A percentile compares a stretch with the other conserved stretches of the same genome.
phyloP scores from a whole-genome alignment of 441 rosid genomes.

The Biscutella laevigata region DNA sequence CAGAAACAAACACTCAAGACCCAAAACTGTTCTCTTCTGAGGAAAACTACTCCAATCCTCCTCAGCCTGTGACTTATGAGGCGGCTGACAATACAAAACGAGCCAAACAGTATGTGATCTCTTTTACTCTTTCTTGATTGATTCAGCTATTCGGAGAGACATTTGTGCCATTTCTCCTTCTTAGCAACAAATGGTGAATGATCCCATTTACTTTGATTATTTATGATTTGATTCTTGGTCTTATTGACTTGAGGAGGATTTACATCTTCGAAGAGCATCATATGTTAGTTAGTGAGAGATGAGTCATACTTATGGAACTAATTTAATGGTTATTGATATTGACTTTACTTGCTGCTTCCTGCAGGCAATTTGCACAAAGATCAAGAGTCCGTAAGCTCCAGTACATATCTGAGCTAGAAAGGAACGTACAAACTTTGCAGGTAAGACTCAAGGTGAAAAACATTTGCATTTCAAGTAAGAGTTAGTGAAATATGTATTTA shows the following conservation, averaged over 20 bases:
- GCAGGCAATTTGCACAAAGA: constrained; percentile 99
- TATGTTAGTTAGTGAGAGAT: background rate
- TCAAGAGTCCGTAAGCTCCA: constrained; percentile 98
- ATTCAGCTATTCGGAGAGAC: background rate
- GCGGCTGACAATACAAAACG: constrained; percentile 75
- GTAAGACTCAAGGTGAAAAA: constrained; percentile 25
- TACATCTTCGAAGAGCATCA: background rate
- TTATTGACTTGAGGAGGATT: background rate
- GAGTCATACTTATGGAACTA: background rate
- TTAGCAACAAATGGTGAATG: background rate
- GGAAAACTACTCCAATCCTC: constrained; percentile 40
- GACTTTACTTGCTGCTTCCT: constrained; percentile 12
- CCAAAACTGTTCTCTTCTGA: constrained; percentile 50
- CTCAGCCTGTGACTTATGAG: constrained; percentile 59
- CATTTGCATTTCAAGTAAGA: background rate
- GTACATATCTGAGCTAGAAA: constrained; percentile 97
- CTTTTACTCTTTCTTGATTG: constrained; percentile 5
- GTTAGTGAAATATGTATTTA: background rate
- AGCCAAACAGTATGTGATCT: constrained; percentile 89
- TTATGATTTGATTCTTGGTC: background rate
- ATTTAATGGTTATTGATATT: background rate
- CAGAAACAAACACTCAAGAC: constrained; percentile 61
- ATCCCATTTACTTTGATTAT: background rate
- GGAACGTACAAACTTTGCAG: constrained; percentile 95
- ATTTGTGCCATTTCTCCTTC: background rate